Evolutionary conservation across 129 eudicot genomes (phyloP).

Genomic region (Erigeron canadensis): DNA sequence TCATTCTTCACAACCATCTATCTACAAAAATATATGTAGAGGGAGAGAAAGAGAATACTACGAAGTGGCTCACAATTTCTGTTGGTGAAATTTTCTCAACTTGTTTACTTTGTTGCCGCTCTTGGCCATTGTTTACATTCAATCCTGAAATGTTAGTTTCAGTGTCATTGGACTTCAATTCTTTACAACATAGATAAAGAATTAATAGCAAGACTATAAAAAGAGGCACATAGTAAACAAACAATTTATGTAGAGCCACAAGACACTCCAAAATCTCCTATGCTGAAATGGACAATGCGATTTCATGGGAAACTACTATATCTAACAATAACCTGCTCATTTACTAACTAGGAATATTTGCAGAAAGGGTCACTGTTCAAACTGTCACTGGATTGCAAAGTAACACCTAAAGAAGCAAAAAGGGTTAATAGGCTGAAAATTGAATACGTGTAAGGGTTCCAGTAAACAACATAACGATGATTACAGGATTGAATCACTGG

Average conservation of each 20-base stretch:
- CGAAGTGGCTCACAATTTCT: slow-evolving; percentile 63
- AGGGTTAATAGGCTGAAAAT: too few relatives aligned
- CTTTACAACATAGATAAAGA: not conserved
- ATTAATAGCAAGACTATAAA: not conserved
- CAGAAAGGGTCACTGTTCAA: too few relatives aligned
- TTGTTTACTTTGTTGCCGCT: slow-evolving; percentile 43
- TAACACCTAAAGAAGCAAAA: too few relatives aligned
- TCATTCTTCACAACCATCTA: slow-evolving; percentile 22
- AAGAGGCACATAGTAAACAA: not conserved
- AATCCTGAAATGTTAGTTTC: slow-evolving; percentile 39
- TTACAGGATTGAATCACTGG: too few relatives aligned
- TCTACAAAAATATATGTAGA: slow-evolving; percentile 1
- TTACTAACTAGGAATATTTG: too few relatives aligned
- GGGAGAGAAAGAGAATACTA: slow-evolving; percentile 26
- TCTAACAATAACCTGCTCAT: not conserved
- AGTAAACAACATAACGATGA: too few relatives aligned
- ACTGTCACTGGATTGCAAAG: too few relatives aligned
- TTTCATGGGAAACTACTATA: not conserved
- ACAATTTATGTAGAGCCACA: not conserved
- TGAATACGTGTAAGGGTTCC: too few relatives aligned
- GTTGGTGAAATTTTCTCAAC: slow-evolving; percentile 45
- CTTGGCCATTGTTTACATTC: slow-evolving; percentile 39
- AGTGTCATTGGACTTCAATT: slow-evolving; percentile 8
- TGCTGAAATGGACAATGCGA: not conserved
- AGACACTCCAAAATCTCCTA: not conserved